Evolutionary conservation across 441 rosid species (phyloP), one percentile per base, ranked within the genome.

Genomic region (Viola pubescens): DNA sequence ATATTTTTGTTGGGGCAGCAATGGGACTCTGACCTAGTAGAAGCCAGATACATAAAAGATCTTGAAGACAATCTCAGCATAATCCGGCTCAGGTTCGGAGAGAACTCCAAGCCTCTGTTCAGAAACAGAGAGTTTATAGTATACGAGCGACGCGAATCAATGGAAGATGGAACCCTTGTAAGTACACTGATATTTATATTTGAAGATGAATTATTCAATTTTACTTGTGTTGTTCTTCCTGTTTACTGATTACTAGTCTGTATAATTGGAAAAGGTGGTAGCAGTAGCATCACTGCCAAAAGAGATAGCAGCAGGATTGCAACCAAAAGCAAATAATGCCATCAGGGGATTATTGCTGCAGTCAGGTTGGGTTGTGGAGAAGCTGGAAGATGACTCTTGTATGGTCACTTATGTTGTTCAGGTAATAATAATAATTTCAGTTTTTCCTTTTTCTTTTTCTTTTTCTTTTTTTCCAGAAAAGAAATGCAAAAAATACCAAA

Each of bases 341-440:
- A 77, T 80, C 13, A 75, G 89, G 73, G 94, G 89, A 9, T 56
- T 88, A 6, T 59, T 88, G 68, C 70, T 86, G 70, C 84, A 84
- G 60, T 88, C 96, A 40, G 96, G 94, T 7, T 89, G 91, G 94
- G 89, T 89, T 40, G 90, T 89, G 56, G 94, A 86, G 79, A 82
- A 84, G 76, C 79, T 84, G 53, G 81, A 84, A 37, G 84, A 79
- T 66, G 67, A 75, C 45, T 86, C 94, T 12, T 89, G 89, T 62
- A 72, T 77, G 71, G 86, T 89, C 56, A 86, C 96, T 38, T 86
- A 84, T 56, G 96, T 82, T 61, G 82, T 81, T 61, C 96, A 86
- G 84, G 89, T 84, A 63, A 53, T 8, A 13, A 6, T 56, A 48
- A 6, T 16, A 4, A 2, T 8, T 50, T 1, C 9, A 9, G 3